Evolutionary conservation across 345 rosid genomes (phyloP), one percentile per base, ranked within the genome.

Genomic region (Hypericum perforatum): DNA sequence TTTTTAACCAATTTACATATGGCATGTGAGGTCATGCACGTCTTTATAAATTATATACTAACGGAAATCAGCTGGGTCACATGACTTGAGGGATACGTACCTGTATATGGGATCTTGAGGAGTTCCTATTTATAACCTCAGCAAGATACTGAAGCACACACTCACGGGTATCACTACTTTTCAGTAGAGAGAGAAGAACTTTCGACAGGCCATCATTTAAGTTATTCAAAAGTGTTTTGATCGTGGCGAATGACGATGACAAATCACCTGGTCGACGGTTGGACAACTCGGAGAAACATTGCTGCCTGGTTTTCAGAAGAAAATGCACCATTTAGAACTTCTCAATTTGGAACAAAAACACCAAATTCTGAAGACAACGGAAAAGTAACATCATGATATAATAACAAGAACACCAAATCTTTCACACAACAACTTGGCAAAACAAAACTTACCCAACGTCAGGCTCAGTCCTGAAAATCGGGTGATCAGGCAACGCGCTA

Each of bases 91-190:
- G 53, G 12, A 16, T 8, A 39, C 16, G 32, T 58, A 94, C 99
- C 91, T 94, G 94, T 41, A 94, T 74, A 62, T 94, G 95, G 40
- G 79, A 87, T 71, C 99, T 82, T 3, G 95, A 84, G 5, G 86
- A 71, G 61, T 89, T 94, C 66, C 72, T 84, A 71, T 89, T 89
- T 70, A 94, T 89, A 69, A 89, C 97, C 76, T 89, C 97, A 15
- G 94, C 89, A 63, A 89, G 97, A 72, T 82, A 94, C 77, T 82
- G 87, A 11, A 94, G 82, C 54, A 86, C 99, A 71, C 74, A 63
- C 63, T 84, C 94, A 37, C 97, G 89, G 41, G 89, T 84, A 13
- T 86, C 84, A 1, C 77, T 57, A 58, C 68, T 84, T 70, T 69
- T 88, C 55, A 88, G 87, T 41, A 92, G 77, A 53, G 73, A 60